Conservation (phyloP, 495 filamentous ascomycete genomes). For the Viridothelium virens region DNA sequence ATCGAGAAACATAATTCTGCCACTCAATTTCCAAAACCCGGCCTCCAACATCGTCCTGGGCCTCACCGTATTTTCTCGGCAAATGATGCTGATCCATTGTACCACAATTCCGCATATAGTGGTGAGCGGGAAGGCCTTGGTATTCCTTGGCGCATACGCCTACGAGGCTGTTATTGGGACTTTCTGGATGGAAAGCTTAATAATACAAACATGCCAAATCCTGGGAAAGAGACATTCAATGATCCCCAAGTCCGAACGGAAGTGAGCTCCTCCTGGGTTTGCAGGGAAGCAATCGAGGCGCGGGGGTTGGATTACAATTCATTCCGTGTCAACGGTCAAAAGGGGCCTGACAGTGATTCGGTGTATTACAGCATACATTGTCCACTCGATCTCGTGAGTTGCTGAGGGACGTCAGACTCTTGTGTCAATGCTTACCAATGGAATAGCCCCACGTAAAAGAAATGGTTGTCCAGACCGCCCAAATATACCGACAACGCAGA, state of each 20-base stretch:
- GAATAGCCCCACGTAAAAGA: background rate
- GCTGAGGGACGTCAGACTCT: background rate
- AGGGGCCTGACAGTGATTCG: background rate
- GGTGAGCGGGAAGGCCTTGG: background rate
- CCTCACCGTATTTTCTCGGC: constrained; percentile 2
- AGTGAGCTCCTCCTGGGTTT: constrained; percentile 7
- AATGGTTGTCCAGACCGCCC: background rate
- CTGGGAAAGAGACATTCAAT: background rate
- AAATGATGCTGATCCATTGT: constrained; percentile 8
- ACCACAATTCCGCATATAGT: constrained; percentile 1
- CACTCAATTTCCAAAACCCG: background rate
- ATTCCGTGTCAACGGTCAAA: background rate
- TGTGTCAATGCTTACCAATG: background rate
- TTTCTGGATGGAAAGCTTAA: constrained; percentile 2
- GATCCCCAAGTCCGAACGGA: constrained; percentile 1
- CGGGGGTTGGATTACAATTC: background rate
- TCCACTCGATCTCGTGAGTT: background rate
- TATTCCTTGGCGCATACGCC: constrained; percentile 6
- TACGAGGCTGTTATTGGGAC: constrained; percentile 1
- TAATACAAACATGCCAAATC: constrained; percentile 7
- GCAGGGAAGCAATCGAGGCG: constrained; percentile 7
- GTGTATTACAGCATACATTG: constrained; percentile 6
- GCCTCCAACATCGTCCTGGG: background rate
- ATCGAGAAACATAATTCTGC: background rate
- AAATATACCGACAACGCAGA: constrained; percentile 1